Base-by-base conservation (phyloP, 2,329 filamentous ascomycete genomes). In the Microdochium nivale region DNA sequence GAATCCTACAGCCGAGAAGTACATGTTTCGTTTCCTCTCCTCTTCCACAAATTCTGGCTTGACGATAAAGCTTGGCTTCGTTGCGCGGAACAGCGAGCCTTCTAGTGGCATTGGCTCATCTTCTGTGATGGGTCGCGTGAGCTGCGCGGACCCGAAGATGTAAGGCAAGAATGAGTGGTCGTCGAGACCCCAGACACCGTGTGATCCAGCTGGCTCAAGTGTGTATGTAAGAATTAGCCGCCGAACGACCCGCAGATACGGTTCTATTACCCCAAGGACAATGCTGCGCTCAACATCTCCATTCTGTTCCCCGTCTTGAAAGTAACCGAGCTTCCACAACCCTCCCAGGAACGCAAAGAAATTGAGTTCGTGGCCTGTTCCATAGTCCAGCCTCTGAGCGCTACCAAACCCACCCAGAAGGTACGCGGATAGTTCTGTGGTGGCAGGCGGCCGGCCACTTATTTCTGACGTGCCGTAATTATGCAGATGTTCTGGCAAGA, bases 151-250 rank as follows among this genome's bases (percentile, higher is more conserved):
- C 30, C 94, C 94, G 57, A 97, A 91, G 52, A 99, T 89, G 67
- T 97, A 99, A 0, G 94, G 88, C 25, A 94, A 69, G 66, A 99
- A 97, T 9, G 84, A 91, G 69, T 99, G 92, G 67, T 99, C 94
- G 65, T 99, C 94, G n/a, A 99, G 77, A 21, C 94, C 94, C 94
- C 94, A 99, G 21, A 99, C 94, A 2, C 94, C 94, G 65, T 97
- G 94, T 1, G 92, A 95, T 2, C 94, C 94, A 5, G 94, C 94
- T 3, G 94, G 94, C 65, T 99, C 94, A 21, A 99, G 80, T 1
- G 86, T 96, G 66, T 97, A 99, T 2, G 85, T 92, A 49, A 89
- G 75, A 60, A 99, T 96, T 10, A 99, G 77, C 43, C 80, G 83
- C 37, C 94, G 85, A 47, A 96, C 76, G 2, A 97, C 84, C 30